These are phyloP conservation scores for Tulasnella sp. DNA, from an alignment of 768 basidiomycete genomes.

Conservation along the genomic window DNA sequence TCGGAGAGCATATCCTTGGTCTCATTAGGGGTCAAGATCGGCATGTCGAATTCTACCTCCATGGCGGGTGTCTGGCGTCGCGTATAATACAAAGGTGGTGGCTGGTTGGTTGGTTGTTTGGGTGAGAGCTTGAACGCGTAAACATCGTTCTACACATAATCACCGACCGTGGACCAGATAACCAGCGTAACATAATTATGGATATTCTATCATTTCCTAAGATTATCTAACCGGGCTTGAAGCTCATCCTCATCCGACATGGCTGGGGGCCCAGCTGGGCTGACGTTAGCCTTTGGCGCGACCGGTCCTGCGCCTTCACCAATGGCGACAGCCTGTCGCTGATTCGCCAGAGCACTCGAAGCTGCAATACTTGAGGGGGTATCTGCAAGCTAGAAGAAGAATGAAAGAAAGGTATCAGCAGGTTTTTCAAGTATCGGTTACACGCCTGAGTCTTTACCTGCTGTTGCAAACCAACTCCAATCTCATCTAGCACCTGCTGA, in stretches of 20 bases:
- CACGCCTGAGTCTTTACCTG: conserved; percentile 25
- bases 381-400: conserved; percentile 55
- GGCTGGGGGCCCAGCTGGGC: conserved; percentile 34
- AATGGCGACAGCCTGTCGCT: conserved; percentile 72
- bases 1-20: conserved; percentile 53
- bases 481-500: conserved; percentile 93
- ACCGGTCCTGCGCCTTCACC: conserved; percentile 50
- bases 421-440: neutral
- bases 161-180: too few species aligned
- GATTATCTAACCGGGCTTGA: conserved; percentile 85
- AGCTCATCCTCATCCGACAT: conserved; percentile 81
- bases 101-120: neutral
- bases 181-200: too few species aligned
- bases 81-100: neutral
- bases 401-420: neutral
- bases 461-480: conserved; percentile 85
- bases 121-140: too few species aligned
- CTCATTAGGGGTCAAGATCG: conserved; percentile 30
- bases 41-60: conserved; percentile 9
- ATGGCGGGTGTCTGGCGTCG: neutral
- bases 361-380: conserved; percentile 64
- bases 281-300: conserved; percentile 25
- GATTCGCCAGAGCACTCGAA: conserved; percentile 47
- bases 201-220: conserved; percentile 38
- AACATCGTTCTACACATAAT: too few species aligned